These are phyloP conservation scores for Aspergillus alliaceus DNA, from an alignment of 2,329 filamentous ascomycete species.

Conservation along the genomic window DNA sequence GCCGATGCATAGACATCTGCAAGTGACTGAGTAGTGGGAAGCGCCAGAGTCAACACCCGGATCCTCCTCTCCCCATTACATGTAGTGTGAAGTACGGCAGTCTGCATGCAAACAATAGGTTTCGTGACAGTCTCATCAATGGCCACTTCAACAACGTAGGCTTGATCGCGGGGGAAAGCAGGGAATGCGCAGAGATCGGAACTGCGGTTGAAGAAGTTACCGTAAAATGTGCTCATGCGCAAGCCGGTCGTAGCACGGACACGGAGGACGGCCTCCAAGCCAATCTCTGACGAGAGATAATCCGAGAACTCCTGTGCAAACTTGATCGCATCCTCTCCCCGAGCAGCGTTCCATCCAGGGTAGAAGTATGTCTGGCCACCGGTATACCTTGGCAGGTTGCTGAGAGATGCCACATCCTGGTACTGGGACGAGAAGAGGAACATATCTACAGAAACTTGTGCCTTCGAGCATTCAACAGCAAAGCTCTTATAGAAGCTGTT, in stretches of 20 bases:
- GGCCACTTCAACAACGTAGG: conserved; percentile 95
- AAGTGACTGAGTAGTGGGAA: conserved; percentile 88
- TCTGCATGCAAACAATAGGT: conserved; percentile 88
- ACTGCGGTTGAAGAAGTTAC: conserved; percentile 98
- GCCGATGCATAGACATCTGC: conserved; percentile 92
- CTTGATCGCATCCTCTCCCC: conserved; percentile 94
- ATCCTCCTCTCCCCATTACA: conserved; percentile 97
- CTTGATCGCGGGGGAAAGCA: conserved; percentile 94
- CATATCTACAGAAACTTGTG: conserved; percentile 98
- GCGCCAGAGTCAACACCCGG: conserved; percentile 85
- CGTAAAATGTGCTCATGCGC: conserved; percentile 97
- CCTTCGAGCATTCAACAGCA: conserved; percentile 97
- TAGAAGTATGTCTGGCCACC: conserved; percentile 99
- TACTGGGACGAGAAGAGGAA: conserved; percentile 95
- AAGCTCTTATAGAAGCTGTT: conserved; percentile 99
- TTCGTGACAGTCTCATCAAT: conserved; percentile 94
- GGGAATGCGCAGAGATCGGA: conserved; percentile 98
- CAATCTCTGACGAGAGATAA: conserved; percentile 94
- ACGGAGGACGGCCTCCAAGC: conserved; percentile 89
- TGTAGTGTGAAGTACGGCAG: conserved; percentile 93
- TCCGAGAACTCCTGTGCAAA: conserved; percentile 97
- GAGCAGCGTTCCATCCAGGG: conserved; percentile 92
- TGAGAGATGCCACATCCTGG: conserved; percentile 94
- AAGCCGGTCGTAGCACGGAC: conserved; percentile 93
- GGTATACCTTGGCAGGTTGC: conserved; percentile 92